phyloP scores from a whole-genome alignment of 495 filamentous ascomycete species.

The Aspergillus sclerotiicarbonarius region DNA sequence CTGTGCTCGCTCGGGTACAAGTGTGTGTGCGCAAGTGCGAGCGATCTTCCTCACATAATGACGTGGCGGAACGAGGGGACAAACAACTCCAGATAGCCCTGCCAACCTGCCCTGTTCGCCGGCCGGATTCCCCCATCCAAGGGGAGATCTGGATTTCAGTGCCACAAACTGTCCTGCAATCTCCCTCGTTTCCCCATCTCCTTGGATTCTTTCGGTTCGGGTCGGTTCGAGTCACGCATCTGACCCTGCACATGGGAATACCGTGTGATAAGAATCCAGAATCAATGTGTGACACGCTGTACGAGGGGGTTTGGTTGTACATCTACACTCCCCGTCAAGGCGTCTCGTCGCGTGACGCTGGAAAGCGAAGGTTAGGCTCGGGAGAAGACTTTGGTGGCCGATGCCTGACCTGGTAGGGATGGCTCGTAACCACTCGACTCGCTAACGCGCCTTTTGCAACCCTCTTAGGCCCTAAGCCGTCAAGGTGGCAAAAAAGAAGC shows the following conservation, averaged over 20 bases:
- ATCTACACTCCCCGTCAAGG: background rate
- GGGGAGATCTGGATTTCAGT: background rate
- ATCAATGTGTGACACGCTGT: conserved; percentile 16
- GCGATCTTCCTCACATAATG: conserved; percentile 15
- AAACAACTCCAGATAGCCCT: conserved; percentile 6
- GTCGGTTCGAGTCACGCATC: conserved; percentile 9
- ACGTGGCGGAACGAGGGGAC: conserved; percentile 21
- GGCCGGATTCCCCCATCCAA: background rate
- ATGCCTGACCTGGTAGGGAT: conserved; percentile 16
- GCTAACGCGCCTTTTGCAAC: background rate
- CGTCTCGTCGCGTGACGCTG: conserved; percentile 13
- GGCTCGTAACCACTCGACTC: conserved; percentile 7
- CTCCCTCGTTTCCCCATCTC: background rate
- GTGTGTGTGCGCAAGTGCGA: conserved; percentile 10
- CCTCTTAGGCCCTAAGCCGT: background rate
- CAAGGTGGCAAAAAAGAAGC: background rate
- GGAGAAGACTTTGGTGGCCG: background rate
- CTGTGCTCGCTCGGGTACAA: conserved; percentile 22
- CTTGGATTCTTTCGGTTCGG: background rate
- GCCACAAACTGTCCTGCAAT: background rate
- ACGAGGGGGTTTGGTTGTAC: conserved; percentile 16
- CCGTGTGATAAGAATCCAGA: conserved; percentile 13
- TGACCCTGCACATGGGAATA: conserved; percentile 4
- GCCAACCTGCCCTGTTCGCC: background rate
- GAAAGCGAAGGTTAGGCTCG: conserved; percentile 10